phyloP scores from a whole-genome alignment of 2,329 filamentous ascomycete genomes.

The Lasiodiplodia citricola region DNA sequence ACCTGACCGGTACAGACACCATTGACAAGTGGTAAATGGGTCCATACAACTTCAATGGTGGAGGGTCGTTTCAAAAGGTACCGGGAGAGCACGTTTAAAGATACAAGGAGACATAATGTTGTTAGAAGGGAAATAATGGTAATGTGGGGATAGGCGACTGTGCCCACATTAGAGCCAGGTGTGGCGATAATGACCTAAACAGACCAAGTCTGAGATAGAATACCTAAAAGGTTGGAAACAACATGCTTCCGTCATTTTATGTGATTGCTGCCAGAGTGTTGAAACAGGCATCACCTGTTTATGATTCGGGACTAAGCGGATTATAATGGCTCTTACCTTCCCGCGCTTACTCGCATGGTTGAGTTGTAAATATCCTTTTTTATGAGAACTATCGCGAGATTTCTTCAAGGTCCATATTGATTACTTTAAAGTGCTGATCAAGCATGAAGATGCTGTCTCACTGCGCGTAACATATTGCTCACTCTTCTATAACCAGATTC shows the following conservation, averaged over 20 bases:
- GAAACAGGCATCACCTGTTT: background rate
- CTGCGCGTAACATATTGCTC: too few relatives aligned
- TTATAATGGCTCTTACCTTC: too few relatives aligned
- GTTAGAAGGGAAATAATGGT: background rate
- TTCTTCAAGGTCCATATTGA: too few relatives aligned
- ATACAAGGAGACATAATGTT: background rate
- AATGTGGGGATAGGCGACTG: background rate
- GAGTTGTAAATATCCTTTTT: too few relatives aligned
- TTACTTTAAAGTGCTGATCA: too few relatives aligned
- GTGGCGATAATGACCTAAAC: background rate
- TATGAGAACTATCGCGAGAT: too few relatives aligned
- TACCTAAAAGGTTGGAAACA: background rate
- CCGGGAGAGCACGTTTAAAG: background rate
- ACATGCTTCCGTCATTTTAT: background rate
- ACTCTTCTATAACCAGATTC: too few relatives aligned
- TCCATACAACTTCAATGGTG: background rate
- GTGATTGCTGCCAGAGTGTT: background rate
- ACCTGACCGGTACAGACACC: slow-evolving; percentile 28
- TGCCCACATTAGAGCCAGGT: background rate
- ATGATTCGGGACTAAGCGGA: too few relatives aligned
- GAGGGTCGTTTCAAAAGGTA: background rate
- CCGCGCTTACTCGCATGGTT: too few relatives aligned
- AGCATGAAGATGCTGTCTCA: too few relatives aligned
- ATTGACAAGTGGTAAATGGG: slow-evolving; percentile 24
- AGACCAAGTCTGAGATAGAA: background rate